Evolutionary conservation across 148 eudicot species (phyloP).

Genomic region (Rhododendron kiyosumense): DNA sequence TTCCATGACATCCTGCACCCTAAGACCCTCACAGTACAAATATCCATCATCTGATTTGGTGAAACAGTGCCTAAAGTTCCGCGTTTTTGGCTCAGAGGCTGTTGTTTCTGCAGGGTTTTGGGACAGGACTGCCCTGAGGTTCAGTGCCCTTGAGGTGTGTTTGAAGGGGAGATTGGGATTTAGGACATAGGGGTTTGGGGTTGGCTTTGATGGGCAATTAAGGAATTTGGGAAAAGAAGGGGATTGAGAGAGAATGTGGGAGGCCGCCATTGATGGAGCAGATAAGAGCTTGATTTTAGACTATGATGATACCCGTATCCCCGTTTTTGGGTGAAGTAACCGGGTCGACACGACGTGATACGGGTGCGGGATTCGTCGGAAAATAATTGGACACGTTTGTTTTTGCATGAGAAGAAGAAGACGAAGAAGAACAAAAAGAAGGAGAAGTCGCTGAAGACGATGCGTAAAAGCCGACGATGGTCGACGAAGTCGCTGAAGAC

Average conservation of each 20-base stretch:
- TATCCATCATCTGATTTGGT: constrained; percentile 68
- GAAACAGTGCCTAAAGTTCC: constrained; percentile 46
- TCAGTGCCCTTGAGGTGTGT: constrained; percentile 24
- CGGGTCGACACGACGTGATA: too few species aligned
- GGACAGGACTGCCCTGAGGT: constrained; percentile 41
- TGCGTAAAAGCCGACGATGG: too few species aligned
- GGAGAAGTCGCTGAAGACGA: too few species aligned
- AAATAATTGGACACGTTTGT: too few species aligned
- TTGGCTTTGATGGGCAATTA: constrained; percentile 19
- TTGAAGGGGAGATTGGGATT: constrained; percentile 20
- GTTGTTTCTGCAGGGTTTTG: constrained; percentile 24
- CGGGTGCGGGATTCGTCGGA: too few species aligned
- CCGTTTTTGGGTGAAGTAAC: too few species aligned
- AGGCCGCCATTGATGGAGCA: constrained; percentile 50
- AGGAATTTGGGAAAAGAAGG: constrained; percentile 28
- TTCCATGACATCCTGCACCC: constrained; percentile 73
- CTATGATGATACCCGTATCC: too few species aligned
- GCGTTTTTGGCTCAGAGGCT: background rate
- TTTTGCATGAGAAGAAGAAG: too few species aligned
- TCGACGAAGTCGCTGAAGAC: too few species aligned
- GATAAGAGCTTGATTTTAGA: background rate
- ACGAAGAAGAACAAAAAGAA: too few species aligned
- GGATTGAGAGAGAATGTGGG: constrained; percentile 41
- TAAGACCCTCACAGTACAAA: constrained; percentile 74
- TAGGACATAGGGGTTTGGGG: constrained; percentile 2